Conservation (phyloP, 495 filamentous ascomycete genomes). For the Podospora pseudocomata region DNA sequence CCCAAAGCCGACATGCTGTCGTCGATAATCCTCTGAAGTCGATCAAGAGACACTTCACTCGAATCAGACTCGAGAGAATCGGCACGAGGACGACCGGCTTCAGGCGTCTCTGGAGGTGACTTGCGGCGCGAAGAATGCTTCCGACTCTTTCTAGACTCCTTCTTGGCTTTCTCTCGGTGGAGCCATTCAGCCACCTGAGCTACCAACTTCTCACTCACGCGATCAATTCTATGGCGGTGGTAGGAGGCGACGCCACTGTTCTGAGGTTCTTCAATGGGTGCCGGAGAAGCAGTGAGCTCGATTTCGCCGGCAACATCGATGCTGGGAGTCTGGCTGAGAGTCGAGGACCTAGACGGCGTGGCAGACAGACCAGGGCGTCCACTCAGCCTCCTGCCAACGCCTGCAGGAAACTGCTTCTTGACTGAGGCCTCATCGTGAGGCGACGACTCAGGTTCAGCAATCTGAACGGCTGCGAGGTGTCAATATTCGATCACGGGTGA, state of each 20-base stretch:
- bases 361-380: slow-evolving; percentile 35
- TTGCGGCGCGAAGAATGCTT: slow-evolving; percentile 31
- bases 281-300: slow-evolving; percentile 19
- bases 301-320: slow-evolving; percentile 12
- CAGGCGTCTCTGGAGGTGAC: slow-evolving; percentile 23
- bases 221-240: slow-evolving; percentile 39
- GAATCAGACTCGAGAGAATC: slow-evolving; percentile 52
- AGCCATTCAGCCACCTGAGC: slow-evolving; percentile 78
- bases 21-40: slow-evolving; percentile 66
- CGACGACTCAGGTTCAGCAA: slow-evolving; percentile 42
- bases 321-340: slow-evolving; percentile 33
- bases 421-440: slow-evolving; percentile 36
- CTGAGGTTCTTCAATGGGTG: slow-evolving; percentile 32
- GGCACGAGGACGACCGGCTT: slow-evolving; percentile 28
- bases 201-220: slow-evolving; percentile 52
- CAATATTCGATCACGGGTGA: slow-evolving; percentile 11
- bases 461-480: slow-evolving; percentile 44
- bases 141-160: slow-evolving; percentile 48
- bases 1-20: slow-evolving; percentile 51
- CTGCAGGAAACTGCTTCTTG: slow-evolving; percentile 45
- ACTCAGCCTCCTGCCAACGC: slow-evolving; percentile 39
- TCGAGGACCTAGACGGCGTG: slow-evolving; percentile 39
- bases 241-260: slow-evolving; percentile 20
- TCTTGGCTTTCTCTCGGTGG: slow-evolving; percentile 67
- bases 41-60: slow-evolving; percentile 60